Conservation (phyloP, 352 stramenopile genomes). For the Globisporangium orthogonon region DNA sequence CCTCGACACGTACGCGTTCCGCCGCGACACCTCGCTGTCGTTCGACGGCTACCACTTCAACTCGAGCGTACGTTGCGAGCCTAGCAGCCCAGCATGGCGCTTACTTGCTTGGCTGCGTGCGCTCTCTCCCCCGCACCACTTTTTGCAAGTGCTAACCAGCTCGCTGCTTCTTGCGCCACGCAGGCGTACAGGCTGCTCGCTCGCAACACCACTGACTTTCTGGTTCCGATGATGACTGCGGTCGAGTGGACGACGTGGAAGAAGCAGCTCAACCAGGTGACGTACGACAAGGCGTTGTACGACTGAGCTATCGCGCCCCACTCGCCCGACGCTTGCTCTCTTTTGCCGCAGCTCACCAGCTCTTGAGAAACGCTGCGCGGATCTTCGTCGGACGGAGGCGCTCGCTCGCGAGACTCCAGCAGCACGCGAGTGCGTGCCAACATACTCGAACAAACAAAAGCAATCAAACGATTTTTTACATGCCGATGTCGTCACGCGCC, state of each 20-base stretch:
- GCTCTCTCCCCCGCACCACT: background rate
- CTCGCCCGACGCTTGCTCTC: background rate
- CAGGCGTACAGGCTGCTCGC: constrained; percentile 77
- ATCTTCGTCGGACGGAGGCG: background rate
- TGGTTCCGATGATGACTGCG: constrained; percentile 77
- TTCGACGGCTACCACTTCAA: constrained; percentile 83
- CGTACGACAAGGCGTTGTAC: constrained; percentile 77
- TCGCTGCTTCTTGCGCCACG: background rate
- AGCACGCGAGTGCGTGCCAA: background rate
- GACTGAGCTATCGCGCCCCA: constrained; percentile 25
- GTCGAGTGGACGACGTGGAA: constrained; percentile 85
- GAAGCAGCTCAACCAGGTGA: constrained; percentile 60
- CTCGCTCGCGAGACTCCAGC: background rate
- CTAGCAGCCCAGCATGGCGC: too few relatives aligned
- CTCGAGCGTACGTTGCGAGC: constrained; percentile 41
- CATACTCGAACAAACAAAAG: constrained; percentile 10
- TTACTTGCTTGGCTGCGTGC: background rate
- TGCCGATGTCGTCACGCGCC: background rate
- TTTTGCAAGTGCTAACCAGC: background rate
- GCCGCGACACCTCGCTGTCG: constrained; percentile 40
- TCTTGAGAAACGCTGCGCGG: background rate
- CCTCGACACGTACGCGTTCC: constrained; percentile 72
- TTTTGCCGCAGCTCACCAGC: too few relatives aligned
- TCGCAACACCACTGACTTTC: constrained; percentile 65
- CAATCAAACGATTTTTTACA: constrained; percentile 15